Conservation (phyloP, 352 stramenopile species). For the Phytophthora litchii region DNA sequence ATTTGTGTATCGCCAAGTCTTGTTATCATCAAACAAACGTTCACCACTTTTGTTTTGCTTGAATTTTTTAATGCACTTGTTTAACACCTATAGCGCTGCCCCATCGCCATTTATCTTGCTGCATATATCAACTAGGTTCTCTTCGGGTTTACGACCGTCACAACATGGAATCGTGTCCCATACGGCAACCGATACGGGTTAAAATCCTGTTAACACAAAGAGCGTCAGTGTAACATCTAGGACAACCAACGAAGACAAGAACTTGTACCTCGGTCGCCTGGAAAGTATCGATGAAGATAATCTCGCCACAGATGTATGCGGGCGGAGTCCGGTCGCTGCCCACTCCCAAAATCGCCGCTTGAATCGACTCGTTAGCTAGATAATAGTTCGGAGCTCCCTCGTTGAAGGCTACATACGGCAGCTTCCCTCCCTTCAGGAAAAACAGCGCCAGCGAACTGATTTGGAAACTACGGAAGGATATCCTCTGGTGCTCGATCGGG, state of each 20-base stretch:
- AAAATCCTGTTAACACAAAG: conserved; percentile 62
- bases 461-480: conserved; percentile 84
- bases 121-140: conserved; percentile 48
- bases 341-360: conserved; percentile 61
- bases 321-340: conserved; percentile 63
- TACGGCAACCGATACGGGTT: conserved; percentile 81
- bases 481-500: conserved; percentile 59
- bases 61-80: too few species aligned
- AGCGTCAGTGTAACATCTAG: conserved; percentile 7
- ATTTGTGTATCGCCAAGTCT: too few species aligned
- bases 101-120: conserved; percentile 14
- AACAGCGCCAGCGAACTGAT: conserved; percentile 83
- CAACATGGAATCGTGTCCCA: conserved; percentile 78
- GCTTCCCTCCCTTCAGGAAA: conserved; percentile 75
- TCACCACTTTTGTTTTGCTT: too few species aligned
- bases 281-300: conserved; percentile 88
- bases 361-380: conserved; percentile 79
- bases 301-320: conserved; percentile 81
- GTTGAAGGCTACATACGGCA: conserved; percentile 86
- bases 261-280: conserved; percentile 74
- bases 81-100: too few species aligned
- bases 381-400: conserved; percentile 83
- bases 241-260: not conserved
- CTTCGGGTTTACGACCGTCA: conserved; percentile 79
- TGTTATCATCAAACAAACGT: too few species aligned